Evolutionary conservation across 2,329 filamentous ascomycete genomes (phyloP), one percentile per base, ranked within the genome.

Genomic region (Nothophoma quercina): DNA sequence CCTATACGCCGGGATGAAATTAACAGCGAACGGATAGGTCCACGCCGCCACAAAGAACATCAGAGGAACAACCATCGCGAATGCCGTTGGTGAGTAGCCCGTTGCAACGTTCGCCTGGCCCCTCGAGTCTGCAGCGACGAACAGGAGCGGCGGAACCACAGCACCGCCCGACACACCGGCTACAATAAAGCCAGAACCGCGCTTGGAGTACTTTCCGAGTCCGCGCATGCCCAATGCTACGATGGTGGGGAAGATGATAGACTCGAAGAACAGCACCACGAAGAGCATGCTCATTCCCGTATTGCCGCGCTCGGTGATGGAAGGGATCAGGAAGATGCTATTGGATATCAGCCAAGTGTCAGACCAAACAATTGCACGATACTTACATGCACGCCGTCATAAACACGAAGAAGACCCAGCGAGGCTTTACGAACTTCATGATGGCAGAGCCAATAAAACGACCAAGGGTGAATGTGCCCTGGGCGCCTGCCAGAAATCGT

Each of bases 181-280:
- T 2, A 91, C 82, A 59, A 96, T 86, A 70, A 85, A 88, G 1
- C 88, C 88, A 2, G 85, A 87, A 1, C 89, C 90, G 55, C 88
- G 83, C 78, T 93, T 92, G 28, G 87, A 90, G 75, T 93, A 87
- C 15, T 86, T 83, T 5, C 90, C 90, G 1, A 92, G 80, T 2
- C 88, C 89, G 18, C 90, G 85, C 53, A 96, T 86, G 3, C 88
- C 89, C 10, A 95, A 82, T 3, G 89, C 86, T 61, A 92, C 91
- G 54, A 95, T 87, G 1, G 93, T 86, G 0, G 92, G 91, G 80
- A 90, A 96, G 62, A 91, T 85, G 43, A 91, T 90, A 0, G 88
- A 89, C 71, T 93, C 90, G 66, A 90, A 91, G 73, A 96, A 91
- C 60, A 91, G 87, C 58, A 89, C 88, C 22, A 93, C 64, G 30